Conservation (phyloP, 2,329 filamentous ascomycete genomes). For the Aureobasidium sp. region DNA sequence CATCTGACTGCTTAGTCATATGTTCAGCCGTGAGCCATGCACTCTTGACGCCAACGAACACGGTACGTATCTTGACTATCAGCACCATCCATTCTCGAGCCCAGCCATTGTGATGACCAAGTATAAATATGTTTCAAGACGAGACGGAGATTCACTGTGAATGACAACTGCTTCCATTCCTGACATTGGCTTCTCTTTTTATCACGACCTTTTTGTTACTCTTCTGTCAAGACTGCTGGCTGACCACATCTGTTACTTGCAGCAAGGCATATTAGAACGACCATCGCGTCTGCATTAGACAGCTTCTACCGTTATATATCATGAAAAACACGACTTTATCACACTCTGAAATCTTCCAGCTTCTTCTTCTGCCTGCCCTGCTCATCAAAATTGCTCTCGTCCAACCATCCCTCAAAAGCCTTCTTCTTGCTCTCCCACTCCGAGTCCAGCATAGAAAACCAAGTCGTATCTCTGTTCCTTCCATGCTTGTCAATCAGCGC, state of each 20-base stretch:
- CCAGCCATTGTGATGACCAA: slow-evolving; percentile 12
- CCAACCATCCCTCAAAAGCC: slow-evolving; percentile 47
- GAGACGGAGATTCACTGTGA: slow-evolving; percentile 13
- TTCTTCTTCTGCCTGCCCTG: slow-evolving; percentile 43
- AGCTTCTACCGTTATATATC: background rate
- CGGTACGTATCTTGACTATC: background rate
- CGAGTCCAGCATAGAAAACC: slow-evolving; percentile 49
- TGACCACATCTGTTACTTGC: background rate
- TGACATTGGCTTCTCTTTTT: background rate
- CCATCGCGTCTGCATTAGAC: background rate
- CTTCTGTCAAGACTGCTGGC: background rate
- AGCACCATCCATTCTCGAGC: background rate
- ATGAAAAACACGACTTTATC: background rate
- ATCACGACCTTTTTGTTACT: background rate
- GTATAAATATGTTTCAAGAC: slow-evolving; percentile 16
- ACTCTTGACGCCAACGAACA: background rate
- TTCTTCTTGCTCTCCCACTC: slow-evolving; percentile 46
- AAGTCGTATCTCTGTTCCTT: slow-evolving; percentile 49
- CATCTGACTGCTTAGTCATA: background rate
- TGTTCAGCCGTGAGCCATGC: background rate
- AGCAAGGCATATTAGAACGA: background rate
- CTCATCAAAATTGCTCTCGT: slow-evolving; percentile 45
- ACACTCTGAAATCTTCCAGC: slow-evolving; percentile 30
- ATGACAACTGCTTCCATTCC: slow-evolving; percentile 5
- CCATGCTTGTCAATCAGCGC: slow-evolving; percentile 51